phyloP scores from a whole-genome alignment of 1,284 basidiomycete species.

The Puccinia hordei region DNA sequence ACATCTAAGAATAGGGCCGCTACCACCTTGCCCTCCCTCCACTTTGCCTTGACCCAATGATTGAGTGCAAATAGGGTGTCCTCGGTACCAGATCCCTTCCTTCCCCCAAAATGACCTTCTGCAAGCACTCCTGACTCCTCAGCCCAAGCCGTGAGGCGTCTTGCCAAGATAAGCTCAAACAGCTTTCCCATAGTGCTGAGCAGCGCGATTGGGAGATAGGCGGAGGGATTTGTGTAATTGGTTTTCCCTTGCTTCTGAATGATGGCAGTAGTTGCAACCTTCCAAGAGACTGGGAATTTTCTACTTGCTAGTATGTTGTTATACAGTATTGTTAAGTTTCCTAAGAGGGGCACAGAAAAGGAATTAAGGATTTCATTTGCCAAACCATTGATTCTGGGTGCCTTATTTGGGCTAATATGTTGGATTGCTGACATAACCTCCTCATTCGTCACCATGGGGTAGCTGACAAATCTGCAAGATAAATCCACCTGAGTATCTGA shows the following conservation, averaged over 20 bases:
- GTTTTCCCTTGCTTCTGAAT: background rate
- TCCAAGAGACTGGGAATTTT: slow-evolving; percentile 4
- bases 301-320: background rate
- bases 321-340: background rate
- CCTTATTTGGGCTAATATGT: background rate
- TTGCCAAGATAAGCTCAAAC: background rate
- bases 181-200: background rate
- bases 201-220: slow-evolving; percentile 18
- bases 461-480: too few species aligned
- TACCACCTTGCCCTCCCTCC: slow-evolving; percentile 30
- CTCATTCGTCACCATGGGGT: background rate
- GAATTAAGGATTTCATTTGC: background rate
- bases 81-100: background rate
- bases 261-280: slow-evolving; percentile 6
- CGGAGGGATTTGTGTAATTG: background rate
- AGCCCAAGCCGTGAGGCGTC: background rate
- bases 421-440: background rate
- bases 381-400: background rate
- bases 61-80: too few species aligned
- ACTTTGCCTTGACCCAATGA: background rate
- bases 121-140: background rate
- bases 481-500: background rate
- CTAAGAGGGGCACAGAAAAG: too few species aligned
- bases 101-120: background rate
- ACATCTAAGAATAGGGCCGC: slow-evolving; percentile 10